phyloP scores from a whole-genome alignment of 257 asterid genomes.

The Solanum virginianum region DNA sequence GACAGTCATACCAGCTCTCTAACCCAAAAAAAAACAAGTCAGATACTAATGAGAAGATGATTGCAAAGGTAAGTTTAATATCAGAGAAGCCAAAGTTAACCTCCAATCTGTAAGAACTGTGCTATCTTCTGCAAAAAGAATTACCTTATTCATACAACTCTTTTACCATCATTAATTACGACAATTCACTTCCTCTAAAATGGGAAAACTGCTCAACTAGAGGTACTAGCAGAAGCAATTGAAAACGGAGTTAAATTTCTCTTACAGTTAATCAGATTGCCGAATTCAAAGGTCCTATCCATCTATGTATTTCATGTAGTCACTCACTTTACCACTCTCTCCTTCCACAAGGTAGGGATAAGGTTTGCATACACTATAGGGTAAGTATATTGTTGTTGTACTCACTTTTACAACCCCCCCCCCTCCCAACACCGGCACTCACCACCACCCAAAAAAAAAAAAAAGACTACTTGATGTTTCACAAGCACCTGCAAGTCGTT shows the following conservation, averaged over 20 bases:
- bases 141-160: not conserved
- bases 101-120: not conserved
- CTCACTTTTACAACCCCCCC: not conserved
- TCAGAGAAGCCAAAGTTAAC: not conserved
- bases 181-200: not conserved
- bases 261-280: not conserved
- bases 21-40: conserved; percentile 7
- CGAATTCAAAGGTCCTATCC: not conserved
- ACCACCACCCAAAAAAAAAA: not conserved
- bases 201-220: not conserved
- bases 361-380: not conserved
- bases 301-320: not conserved
- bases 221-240: not conserved
- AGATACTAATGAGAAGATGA: not conserved
- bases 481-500: not conserved
- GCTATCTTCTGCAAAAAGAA: not conserved
- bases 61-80: not conserved
- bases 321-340: not conserved
- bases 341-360: not conserved
- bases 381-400: not conserved
- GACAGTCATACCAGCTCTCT: conserved; percentile 97
- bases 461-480: not conserved
- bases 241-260: not conserved
- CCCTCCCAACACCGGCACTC: not conserved
- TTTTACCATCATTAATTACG: not conserved